Percentiles rank a stretch among this genome's conserved stretches.
Conservation (phyloP, 2,329 filamentous ascomycete species). For the Hypoxylon sp. region DNA sequence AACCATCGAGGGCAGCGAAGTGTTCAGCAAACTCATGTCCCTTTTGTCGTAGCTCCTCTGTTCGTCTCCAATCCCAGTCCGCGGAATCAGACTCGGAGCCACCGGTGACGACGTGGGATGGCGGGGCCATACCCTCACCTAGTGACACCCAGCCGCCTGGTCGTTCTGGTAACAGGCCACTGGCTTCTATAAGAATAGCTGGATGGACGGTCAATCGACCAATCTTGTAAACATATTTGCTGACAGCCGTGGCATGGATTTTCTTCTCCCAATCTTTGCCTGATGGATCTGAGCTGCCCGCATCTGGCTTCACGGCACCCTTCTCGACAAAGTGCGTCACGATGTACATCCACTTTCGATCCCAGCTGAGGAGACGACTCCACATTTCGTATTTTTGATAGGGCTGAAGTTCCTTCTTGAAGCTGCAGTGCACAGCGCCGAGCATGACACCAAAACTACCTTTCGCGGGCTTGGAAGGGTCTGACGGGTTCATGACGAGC, state of each 20-base stretch:
- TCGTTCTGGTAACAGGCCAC: conserved; percentile 76
- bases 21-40: conserved; percentile 64
- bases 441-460: conserved; percentile 71
- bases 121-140: conserved; percentile 42
- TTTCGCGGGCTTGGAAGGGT: conserved; percentile 55
- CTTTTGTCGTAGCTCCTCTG: conserved; percentile 63
- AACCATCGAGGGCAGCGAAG: conserved; percentile 65
- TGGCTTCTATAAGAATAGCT: conserved; percentile 74
- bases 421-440: conserved; percentile 76
- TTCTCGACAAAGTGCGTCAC: conserved; percentile 76
- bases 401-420: conserved; percentile 76
- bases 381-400: conserved; percentile 78
- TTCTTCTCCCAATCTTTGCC: conserved; percentile 69
- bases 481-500: conserved; percentile 61
- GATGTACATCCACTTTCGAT: conserved; percentile 83
- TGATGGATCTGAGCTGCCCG: conserved; percentile 53
- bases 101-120: conserved; percentile 44
- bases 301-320: conserved; percentile 64
- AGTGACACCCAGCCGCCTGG: conserved; percentile 71
- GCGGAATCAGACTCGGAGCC: conserved; percentile 50
- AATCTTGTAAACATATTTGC: conserved; percentile 85
- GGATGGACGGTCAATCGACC: conserved; percentile 86
- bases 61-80: conserved; percentile 66
- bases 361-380: conserved; percentile 75
- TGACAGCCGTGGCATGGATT: conserved; percentile 75